Base-by-base conservation (phyloP, 202 grass and related monocot genomes). In the Zoysia matrella region DNA sequence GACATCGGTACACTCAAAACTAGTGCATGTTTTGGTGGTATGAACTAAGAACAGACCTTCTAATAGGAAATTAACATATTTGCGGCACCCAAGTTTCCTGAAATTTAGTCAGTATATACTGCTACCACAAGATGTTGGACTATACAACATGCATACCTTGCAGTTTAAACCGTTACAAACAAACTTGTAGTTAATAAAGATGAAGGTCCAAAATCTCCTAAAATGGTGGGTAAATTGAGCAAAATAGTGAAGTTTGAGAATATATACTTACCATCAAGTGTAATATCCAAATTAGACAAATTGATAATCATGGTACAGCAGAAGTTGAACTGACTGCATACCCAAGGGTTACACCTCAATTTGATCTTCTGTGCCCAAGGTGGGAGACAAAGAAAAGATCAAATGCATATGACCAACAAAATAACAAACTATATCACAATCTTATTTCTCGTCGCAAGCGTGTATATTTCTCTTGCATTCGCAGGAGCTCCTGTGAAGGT, bases 401-500 rank as follows among this genome's bases (percentile, higher is more conserved):
- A 5, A 47, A 72, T 60, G 12, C 1, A 67, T 42, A 72, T 2
- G 3, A 3, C 54, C 61, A 41, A 47, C 39, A 0, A 68, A 46
- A 47, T 48, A 15, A 3, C 7, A 52, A 66, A 66, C 8, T n/a
- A 16, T 69, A 22, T 92, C 62, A 97, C 47, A 94, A 80, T 83
- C 76, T 98, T 80, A 95, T 92, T 51, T 79, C 76, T 84, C 88
- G 79, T 2, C 74, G 76, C 57, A 98, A 49, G 9, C 77, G 76
- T 77, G 56, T 85, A 71, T 91, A 83, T 73, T 90, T 93, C 73
- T 95, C 95, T 79, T 98, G 95, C 92, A 95, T 75, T 74, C 90
- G 85, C 85, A 98, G 83, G 47, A 95, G 86, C 9, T 95, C 74
- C 50, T 73, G 90, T 41, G 90, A 92, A 79, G 90, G 89, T 8